phyloP scores from a whole-genome alignment of 331 rosid genomes.

The Pyrus hybrid region DNA sequence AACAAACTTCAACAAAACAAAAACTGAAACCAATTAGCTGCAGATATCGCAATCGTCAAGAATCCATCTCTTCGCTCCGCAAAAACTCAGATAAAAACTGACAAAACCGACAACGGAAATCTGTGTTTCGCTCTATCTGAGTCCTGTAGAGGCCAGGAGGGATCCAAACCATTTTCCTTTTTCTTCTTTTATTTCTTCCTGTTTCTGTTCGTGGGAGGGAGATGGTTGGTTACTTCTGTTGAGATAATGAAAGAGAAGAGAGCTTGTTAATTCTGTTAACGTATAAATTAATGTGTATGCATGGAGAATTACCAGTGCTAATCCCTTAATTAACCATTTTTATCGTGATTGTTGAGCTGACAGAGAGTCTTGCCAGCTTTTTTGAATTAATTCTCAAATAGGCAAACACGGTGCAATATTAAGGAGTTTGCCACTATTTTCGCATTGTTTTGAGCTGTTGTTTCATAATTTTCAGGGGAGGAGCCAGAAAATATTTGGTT shows the following conservation, averaged over 20 bases:
- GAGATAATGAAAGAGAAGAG: background rate
- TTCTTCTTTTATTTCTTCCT: background rate
- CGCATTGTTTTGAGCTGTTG: background rate
- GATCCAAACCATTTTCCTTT: background rate
- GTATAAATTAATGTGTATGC: background rate
- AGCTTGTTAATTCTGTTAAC: background rate
- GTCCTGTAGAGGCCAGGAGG: background rate
- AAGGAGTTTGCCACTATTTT: background rate
- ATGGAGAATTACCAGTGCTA: background rate
- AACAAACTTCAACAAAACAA: background rate
- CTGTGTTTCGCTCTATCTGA: background rate
- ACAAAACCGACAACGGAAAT: background rate
- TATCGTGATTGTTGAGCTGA: background rate
- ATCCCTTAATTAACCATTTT: background rate
- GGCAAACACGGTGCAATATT: background rate
- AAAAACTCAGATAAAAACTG: background rate
- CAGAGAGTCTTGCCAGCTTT: background rate
- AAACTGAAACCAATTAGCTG: background rate
- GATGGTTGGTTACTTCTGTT: background rate
- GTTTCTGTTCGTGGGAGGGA: background rate
- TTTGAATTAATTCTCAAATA: background rate
- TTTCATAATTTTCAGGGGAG: too few species aligned
- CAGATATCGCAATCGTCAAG: background rate
- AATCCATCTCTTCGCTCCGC: background rate
- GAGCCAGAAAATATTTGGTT: too few species aligned